These are phyloP conservation scores for Fusarium beomiforme DNA, from an alignment of 2,329 filamentous ascomycete species.

Conservation along the genomic window DNA sequence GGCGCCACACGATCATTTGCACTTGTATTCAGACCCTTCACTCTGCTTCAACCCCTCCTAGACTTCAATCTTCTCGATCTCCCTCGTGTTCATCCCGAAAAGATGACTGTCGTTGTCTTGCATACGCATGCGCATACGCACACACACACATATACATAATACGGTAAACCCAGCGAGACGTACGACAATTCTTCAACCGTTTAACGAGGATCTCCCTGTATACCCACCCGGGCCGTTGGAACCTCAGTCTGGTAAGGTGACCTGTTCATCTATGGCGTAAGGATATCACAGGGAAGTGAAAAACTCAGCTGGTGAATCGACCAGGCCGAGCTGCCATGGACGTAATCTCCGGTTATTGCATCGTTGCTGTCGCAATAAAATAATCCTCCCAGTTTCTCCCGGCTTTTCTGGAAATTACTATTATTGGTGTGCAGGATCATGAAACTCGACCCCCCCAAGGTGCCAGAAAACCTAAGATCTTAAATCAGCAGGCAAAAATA, in stretches of 20 bases:
- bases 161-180: constrained; percentile 18
- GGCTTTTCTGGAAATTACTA: constrained; percentile 41
- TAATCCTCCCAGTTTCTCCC: constrained; percentile 23
- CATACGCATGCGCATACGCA: constrained; percentile 9
- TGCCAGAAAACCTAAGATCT: too few species aligned
- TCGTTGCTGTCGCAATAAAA: constrained; percentile 39
- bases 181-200: constrained; percentile 29
- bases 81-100: constrained; percentile 28
- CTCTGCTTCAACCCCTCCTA: not conserved
- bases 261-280: constrained; percentile 32
- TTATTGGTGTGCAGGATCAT: constrained; percentile 37
- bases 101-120: constrained; percentile 10
- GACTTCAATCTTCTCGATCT: constrained; percentile 11
- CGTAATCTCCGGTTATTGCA: constrained; percentile 41
- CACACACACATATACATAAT: constrained; percentile 4
- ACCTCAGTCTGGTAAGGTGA: constrained; percentile 35
- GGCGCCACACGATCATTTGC: not conserved
- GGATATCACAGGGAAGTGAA: not conserved
- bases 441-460: constrained; percentile 37
- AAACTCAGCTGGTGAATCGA: constrained; percentile 32
- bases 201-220: constrained; percentile 32
- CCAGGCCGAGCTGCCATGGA: constrained; percentile 21
- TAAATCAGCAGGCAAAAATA: too few species aligned
- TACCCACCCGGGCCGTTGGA: constrained; percentile 38
- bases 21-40: constrained; percentile 1